Conservation (phyloP, 2,329 filamentous ascomycete genomes). For the Pyricularia sp. region DNA sequence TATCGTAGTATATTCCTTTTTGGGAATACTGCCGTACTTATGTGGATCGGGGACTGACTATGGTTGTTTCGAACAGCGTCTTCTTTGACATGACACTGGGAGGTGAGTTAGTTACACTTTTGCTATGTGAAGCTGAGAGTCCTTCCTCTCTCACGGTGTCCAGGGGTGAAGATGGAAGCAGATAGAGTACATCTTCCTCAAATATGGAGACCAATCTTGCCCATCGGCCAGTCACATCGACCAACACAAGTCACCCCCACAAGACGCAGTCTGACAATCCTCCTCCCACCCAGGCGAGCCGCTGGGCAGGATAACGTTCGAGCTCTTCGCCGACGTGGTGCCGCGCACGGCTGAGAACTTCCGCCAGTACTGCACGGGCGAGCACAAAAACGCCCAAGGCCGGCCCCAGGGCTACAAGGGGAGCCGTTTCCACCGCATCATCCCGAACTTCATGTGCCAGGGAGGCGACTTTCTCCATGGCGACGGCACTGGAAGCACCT, state of each 20-base stretch:
- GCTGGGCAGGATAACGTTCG: conserved; percentile 79
- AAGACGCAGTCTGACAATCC: neutral
- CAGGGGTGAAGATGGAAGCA: neutral
- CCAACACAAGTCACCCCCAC: neutral
- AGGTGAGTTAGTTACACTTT: conserved; percentile 38
- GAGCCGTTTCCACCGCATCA: conserved; percentile 89
- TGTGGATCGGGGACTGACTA: neutral
- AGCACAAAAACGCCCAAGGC: conserved; percentile 69
- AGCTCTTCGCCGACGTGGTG: conserved; percentile 77
- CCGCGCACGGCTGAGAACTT: conserved; percentile 95
- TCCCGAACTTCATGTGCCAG: conserved; percentile 95
- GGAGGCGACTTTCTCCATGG: conserved; percentile 88
- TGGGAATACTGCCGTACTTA: neutral
- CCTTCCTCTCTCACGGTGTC: neutral
- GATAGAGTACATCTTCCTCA: neutral
- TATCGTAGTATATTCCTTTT: neutral
- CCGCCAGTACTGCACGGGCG: conserved; percentile 91
- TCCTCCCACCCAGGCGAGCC: conserved; percentile 54
- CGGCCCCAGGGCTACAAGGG: conserved; percentile 89
- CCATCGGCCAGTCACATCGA: neutral
- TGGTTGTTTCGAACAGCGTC: conserved; percentile 14
- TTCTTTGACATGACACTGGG: conserved; percentile 50
- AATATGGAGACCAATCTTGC: neutral
- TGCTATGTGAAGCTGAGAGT: neutral
- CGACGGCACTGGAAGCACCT: conserved; percentile 80